Percentiles rank a stretch among this genome's conserved stretches.
Conservation (phyloP, 208 protist genomes). For the Leishmania gerbilli region DNA sequence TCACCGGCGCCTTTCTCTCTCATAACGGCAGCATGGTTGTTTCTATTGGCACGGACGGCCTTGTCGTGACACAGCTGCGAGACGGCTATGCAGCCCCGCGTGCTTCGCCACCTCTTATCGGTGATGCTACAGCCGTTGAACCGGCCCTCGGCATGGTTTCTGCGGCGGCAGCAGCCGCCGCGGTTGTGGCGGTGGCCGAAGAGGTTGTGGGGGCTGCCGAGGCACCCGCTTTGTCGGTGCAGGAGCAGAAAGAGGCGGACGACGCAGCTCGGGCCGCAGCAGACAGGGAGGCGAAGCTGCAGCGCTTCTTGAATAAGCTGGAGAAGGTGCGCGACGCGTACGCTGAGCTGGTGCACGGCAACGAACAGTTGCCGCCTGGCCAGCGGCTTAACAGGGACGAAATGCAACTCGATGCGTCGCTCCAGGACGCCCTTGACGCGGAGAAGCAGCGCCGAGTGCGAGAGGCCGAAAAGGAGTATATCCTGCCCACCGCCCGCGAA, state of each 20-base stretch:
- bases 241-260: constrained; percentile 94
- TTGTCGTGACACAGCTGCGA: constrained; percentile 84
- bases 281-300: constrained; percentile 77
- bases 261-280: constrained; percentile 70
- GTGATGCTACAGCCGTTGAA: neutral
- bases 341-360: constrained; percentile 69
- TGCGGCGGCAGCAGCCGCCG: neutral
- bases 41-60: constrained; percentile 87
- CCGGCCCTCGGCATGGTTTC: neutral
- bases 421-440: constrained; percentile 63
- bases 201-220: neutral
- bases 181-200: neutral
- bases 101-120: neutral
- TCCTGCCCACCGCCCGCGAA: constrained; percentile 84
- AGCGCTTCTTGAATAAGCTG: constrained; percentile 67
- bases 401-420: constrained; percentile 88
- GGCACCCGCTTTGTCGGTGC: constrained; percentile 62
- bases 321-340: constrained; percentile 63
- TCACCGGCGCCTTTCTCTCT: constrained; percentile 70
- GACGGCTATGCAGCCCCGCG: constrained; percentile 26
- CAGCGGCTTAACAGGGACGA: constrained; percentile 60
- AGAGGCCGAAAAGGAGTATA: constrained; percentile 72
- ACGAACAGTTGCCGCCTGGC: constrained; percentile 51
- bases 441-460: constrained; percentile 75
- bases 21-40: constrained; percentile 90